phyloP scores from a whole-genome alignment of 768 basidiomycete genomes.

The Lactarius pseudohatsudake region DNA sequence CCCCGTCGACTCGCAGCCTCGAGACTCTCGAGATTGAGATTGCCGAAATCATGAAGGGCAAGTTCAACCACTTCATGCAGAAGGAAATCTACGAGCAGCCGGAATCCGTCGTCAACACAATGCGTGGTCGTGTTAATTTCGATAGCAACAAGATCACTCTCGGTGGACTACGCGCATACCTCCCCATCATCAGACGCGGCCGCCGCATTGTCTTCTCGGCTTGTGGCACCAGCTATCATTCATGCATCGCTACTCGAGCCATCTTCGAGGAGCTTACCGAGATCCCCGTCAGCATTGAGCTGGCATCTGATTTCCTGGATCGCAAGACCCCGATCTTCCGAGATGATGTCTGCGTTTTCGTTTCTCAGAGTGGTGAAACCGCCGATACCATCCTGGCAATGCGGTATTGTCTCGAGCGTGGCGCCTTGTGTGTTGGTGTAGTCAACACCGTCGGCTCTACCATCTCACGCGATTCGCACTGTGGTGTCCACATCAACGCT shows the following conservation, averaged over 20 bases:
- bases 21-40: slow-evolving; percentile 98
- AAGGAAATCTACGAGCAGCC: slow-evolving; percentile 99
- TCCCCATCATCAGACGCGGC: slow-evolving; percentile 93
- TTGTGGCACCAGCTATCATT: slow-evolving; percentile 99
- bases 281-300: slow-evolving; percentile 95
- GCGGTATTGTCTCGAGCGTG: slow-evolving; percentile 95
- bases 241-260: slow-evolving; percentile 91
- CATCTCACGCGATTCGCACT: slow-evolving; percentile 96
- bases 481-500: slow-evolving; percentile 99
- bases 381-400: slow-evolving; percentile 96
- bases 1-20: slow-evolving; percentile 82
- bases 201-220: slow-evolving; percentile 95
- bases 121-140: slow-evolving; percentile 99
- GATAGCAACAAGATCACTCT: slow-evolving; percentile 89
- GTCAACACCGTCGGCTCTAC: slow-evolving; percentile 99
- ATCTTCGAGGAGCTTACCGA: slow-evolving; percentile 99
- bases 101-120: slow-evolving; percentile 99
- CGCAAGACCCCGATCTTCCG: slow-evolving; percentile 99
- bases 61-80: slow-evolving; percentile 99
- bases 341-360: slow-evolving; percentile 94
- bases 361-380: slow-evolving; percentile 98
- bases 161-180: slow-evolving; percentile 92
- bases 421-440: slow-evolving; percentile 94
- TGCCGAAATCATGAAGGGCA: slow-evolving; percentile 99
- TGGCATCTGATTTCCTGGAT: slow-evolving; percentile 98